Conservation (phyloP, 164 flowering plant species). For the Hamamelis virginiana region DNA sequence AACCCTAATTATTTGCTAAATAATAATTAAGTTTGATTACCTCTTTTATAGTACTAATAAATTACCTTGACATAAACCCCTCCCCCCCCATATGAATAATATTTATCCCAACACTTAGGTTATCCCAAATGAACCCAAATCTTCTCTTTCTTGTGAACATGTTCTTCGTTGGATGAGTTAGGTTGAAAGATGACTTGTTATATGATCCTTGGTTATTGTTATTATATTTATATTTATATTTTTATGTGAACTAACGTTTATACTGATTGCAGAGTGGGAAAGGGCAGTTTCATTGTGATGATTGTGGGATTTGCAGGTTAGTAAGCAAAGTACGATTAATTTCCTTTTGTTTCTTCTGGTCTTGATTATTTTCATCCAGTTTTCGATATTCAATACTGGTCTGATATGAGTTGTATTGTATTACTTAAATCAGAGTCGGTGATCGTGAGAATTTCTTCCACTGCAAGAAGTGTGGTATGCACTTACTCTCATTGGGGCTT, state of each 20-base stretch:
- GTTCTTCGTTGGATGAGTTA: too few relatives aligned
- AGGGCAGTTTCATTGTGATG: slow-evolving; percentile 83
- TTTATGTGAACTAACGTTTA: slow-evolving; percentile 4
- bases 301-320: slow-evolving; percentile 96
- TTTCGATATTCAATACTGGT: too few relatives aligned
- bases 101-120: too few relatives aligned
- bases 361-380: too few relatives aligned
- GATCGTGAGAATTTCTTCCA: slow-evolving; percentile 81
- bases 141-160: too few relatives aligned
- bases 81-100: too few relatives aligned
- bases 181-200: background rate
- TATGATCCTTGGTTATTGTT: background rate
- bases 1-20: too few relatives aligned
- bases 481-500: background rate
- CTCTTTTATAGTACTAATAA: too few relatives aligned
- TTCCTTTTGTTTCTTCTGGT: background rate
- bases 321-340: slow-evolving; percentile 6
- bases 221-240: background rate
- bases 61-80: too few relatives aligned
- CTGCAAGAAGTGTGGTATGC: slow-evolving; percentile 83
- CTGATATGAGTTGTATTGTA: slow-evolving; percentile 8
- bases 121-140: too few relatives aligned
- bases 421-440: slow-evolving; percentile 58
- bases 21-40: too few relatives aligned
- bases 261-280: slow-evolving; percentile 48